A percentile compares a stretch with the other conserved stretches of the same genome.
Evolutionary conservation across 2,329 filamentous ascomycete species (phyloP).

Genomic region (Arthrocladium fulminans): DNA sequence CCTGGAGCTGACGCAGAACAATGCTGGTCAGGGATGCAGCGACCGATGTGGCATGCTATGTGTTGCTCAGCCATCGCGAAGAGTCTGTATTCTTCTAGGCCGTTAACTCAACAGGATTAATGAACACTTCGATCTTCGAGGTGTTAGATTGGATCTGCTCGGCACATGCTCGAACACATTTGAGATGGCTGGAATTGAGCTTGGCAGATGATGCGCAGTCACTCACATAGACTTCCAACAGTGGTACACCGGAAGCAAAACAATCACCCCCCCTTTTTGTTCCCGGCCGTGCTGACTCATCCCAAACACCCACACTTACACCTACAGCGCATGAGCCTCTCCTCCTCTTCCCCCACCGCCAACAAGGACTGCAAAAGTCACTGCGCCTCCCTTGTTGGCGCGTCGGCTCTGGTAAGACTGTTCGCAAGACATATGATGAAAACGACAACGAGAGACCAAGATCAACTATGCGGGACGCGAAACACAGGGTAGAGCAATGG

Average conservation of each 20-base stretch:
- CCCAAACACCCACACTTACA: too few relatives aligned
- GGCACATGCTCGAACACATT: background rate
- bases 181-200: background rate
- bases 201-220: background rate
- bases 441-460: background rate
- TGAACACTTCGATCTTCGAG: background rate
- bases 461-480: background rate
- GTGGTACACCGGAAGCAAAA: too few relatives aligned
- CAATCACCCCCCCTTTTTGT: too few relatives aligned
- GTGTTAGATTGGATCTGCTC: background rate
- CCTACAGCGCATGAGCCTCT: too few relatives aligned
- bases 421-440: background rate
- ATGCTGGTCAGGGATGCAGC: background rate
- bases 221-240: too few relatives aligned
- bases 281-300: too few relatives aligned
- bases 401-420: background rate
- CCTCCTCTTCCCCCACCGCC: background rate
- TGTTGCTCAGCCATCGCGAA: background rate
- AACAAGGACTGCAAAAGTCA: background rate
- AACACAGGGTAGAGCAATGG: background rate
- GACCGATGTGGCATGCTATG: background rate
- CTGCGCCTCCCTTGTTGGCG: background rate
- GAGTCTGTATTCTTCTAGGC: background rate
- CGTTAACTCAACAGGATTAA: background rate
- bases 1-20: background rate